Percentiles rank a stretch among this genome's conserved stretches.
phyloP scores from a whole-genome alignment of 805 yeast species.

The Candida manassasensis region DNA sequence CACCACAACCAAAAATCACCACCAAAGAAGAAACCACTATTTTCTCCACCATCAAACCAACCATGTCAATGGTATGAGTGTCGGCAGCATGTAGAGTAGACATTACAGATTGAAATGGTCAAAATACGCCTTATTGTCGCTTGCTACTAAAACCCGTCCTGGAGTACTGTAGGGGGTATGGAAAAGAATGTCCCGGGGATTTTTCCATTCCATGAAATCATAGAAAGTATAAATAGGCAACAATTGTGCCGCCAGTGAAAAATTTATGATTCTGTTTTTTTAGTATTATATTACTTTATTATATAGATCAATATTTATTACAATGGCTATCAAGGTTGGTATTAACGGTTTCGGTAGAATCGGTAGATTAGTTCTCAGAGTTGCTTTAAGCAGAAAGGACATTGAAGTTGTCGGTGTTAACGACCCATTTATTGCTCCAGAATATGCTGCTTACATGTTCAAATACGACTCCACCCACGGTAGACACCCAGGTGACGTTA shows the following conservation, averaged over 20 bases:
- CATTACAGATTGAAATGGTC: too few species aligned
- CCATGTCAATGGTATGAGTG: too few species aligned
- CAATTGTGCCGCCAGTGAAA: too few species aligned
- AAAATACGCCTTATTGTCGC: too few species aligned
- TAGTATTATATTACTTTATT: too few species aligned
- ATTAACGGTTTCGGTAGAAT: slow-evolving; percentile 95
- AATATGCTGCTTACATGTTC: slow-evolving; percentile 93
- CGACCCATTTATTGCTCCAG: slow-evolving; percentile 86
- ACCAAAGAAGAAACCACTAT: too few species aligned
- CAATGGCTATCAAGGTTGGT: slow-evolving; percentile 69
- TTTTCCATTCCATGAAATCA: background rate
- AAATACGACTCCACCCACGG: slow-evolving; percentile 95
- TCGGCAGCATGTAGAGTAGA: too few species aligned
- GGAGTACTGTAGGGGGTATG: slow-evolving; percentile 2
- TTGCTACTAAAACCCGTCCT: too few species aligned
- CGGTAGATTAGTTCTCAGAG: slow-evolving; percentile 84
- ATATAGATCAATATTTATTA: slow-evolving; percentile 7
- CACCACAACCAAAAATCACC: too few species aligned
- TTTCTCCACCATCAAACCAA: too few species aligned
- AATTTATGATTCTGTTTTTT: too few species aligned
- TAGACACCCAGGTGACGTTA: slow-evolving; percentile 70
- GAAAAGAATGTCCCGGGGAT: slow-evolving; percentile 2
- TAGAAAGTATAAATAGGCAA: slow-evolving; percentile 1
- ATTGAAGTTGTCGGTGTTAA: slow-evolving; percentile 83
- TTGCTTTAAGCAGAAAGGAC: slow-evolving; percentile 69